Base-by-base conservation (phyloP, 805 yeast genomes). In the Cephaloascus fragrans region DNA sequence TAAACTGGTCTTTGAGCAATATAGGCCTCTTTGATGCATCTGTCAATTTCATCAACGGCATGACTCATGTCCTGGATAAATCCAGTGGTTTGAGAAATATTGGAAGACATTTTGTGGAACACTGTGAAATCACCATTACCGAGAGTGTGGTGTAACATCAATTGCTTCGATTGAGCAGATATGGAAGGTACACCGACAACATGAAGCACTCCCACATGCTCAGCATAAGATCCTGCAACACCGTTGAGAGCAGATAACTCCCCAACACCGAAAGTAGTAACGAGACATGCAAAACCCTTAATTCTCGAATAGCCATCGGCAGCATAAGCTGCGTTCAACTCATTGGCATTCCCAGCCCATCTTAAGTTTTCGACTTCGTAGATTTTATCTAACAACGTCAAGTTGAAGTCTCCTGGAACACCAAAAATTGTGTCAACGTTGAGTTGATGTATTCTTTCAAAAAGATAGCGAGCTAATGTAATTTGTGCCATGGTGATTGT, bases 71-170 rank as follows among this genome's bases (percentile, higher is more conserved):
- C 61, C 35, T 50, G 47, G 28, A 59, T 47, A 40, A 58, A 52
- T 3, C 59, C 55, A 3, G 61, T 52, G 41, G 62, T 56, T 29
- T 54, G 52, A 33, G 61, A 53, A 37, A 59, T 56, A 51, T 52
- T 48, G 42, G 52, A 48, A 40, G 62, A 56, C 64, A 59, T 58
- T 42, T 56, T 48, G 53, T 56, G 55, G 52, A 55, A 59, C 20
- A 58, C 64, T 35, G 68, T 58, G 51, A 62, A 59, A 52, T 62
- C 68, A 18, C 69, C 69, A 49, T 63, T 62, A 35, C 69, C 69
- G 52, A 63, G 56, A 26, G 69, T 63, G 49, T 62, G 69, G 54
- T 62, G 67, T 44, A 59, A 51, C 51, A 62, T 53, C 51, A 62
- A 57, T 40, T 60, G 67, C 48, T 62, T 59, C 41, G 60, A 49